Conservation (phyloP, 2,329 filamentous ascomycete genomes). For the Monascus ruber region DNA sequence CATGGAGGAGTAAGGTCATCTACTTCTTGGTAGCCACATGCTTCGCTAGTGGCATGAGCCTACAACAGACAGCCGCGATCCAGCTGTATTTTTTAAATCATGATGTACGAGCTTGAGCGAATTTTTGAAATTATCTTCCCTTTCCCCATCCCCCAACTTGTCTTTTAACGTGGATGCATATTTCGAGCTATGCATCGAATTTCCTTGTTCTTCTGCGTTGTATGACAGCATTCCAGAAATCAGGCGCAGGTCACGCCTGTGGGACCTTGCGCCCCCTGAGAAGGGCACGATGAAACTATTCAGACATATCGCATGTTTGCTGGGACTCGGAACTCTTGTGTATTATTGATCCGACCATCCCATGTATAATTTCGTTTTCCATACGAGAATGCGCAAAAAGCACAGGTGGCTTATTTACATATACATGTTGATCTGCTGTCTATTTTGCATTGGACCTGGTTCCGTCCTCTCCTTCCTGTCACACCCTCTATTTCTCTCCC, state of each 20-base stretch:
- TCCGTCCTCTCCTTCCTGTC: not conserved
- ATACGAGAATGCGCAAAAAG: too few species aligned
- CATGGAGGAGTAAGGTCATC: constrained; percentile 68
- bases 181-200: constrained; percentile 13
- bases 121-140: constrained; percentile 15
- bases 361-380: not conserved
- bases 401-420: not conserved
- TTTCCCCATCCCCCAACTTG: constrained; percentile 5
- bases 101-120: constrained; percentile 29
- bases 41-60: not conserved
- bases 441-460: not conserved
- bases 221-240: constrained; percentile 9
- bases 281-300: not conserved
- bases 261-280: not conserved
- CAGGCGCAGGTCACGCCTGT: not conserved
- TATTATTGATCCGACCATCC: not conserved
- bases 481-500: not conserved
- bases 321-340: not conserved
- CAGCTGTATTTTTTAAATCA: constrained; percentile 17
- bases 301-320: not conserved
- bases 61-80: constrained; percentile 6
- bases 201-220: constrained; percentile 6
- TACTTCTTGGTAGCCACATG: not conserved
- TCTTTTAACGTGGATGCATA: constrained; percentile 4
- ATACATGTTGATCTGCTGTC: not conserved